Evolutionary conservation across 2,329 filamentous ascomycete genomes (phyloP), one percentile per base, ranked within the genome.

Genomic region (Aureobasidium uvarum): DNA sequence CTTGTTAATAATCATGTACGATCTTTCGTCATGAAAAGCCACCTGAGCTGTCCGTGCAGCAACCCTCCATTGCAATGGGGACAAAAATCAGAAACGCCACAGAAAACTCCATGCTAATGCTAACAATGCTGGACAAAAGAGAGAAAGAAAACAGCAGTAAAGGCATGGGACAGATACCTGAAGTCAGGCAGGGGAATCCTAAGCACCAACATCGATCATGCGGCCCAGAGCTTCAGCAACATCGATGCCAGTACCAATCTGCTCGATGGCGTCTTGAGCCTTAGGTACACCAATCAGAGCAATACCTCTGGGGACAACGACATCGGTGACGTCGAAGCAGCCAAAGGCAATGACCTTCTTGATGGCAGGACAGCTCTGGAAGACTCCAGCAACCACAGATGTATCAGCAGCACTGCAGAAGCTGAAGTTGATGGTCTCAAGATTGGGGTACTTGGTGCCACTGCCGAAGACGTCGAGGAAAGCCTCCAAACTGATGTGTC

Each of bases 391-490:
- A 65, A 86, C 80, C 0, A 83, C 79, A 0, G 83, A 82, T 0
- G 82, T 84, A 66, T 86, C 78, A 2, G 81, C 72, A 0, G 79
- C 79, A 68, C 84, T 86, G 74, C 82, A 85, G 69, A 86, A 85
- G 73, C 77, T 82, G 31, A 86, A 78, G 5, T 86, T 92, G 50
- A 96, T 79, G 66, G 89, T 84, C 67, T 81, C 79, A 39, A 98
- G 81, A 13, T 86, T 80, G 0, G 89, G 86, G 70, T 96, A 97
- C 51, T 83, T 84, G 28, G 81, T 81, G 10, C 78, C 76, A 6
- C 80, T 78, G 62, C 83, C 80, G 72, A 98, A 97, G 0, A 89
- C 88, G 11, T 88, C 83, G 68, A 91, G 86, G 66, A 96, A 92
- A 0, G 90, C 86, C 18, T 84, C 78, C 39, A 84, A 81, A 1